Conservation (phyloP, 2,329 filamentous ascomycete species). For the Arthrobotrys iridis region DNA sequence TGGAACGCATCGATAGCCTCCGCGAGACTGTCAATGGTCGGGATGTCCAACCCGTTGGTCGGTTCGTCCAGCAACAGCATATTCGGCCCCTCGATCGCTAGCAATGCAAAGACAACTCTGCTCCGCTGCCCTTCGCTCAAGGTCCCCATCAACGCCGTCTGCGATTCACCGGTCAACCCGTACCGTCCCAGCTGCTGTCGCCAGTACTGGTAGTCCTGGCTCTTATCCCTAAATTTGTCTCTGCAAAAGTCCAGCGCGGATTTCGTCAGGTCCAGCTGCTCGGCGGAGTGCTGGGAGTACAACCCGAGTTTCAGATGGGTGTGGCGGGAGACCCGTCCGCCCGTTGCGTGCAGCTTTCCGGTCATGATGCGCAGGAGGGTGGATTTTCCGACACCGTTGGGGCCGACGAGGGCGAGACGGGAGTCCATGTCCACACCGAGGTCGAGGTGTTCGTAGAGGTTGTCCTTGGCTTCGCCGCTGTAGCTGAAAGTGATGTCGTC, state of each 20-base stretch:
- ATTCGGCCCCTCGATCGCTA: slow-evolving; percentile 95
- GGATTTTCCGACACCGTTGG: slow-evolving; percentile 99
- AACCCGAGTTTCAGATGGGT: slow-evolving; percentile 98
- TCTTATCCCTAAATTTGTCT: slow-evolving; percentile 88
- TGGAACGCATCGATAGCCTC: slow-evolving; percentile 97
- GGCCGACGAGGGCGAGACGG: slow-evolving; percentile 92
- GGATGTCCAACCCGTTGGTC: slow-evolving; percentile 99
- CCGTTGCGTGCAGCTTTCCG: slow-evolving; percentile 86
- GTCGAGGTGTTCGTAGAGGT: slow-evolving; percentile 95
- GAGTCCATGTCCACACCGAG: slow-evolving; percentile 99
- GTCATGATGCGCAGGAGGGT: slow-evolving; percentile 97
- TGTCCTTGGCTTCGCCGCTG: slow-evolving; percentile 86
- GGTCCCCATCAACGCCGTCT: slow-evolving; percentile 97
- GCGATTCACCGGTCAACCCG: slow-evolving; percentile 88
- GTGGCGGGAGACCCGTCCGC: slow-evolving; percentile 84
- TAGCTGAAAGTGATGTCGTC: slow-evolving; percentile 99
- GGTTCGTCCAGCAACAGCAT: slow-evolving; percentile 98
- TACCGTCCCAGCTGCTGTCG: slow-evolving; percentile 95
- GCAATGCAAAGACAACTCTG: slow-evolving; percentile 94
- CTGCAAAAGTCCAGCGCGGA: slow-evolving; percentile 96
- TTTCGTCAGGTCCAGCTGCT: slow-evolving; percentile 98
- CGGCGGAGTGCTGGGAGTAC: slow-evolving; percentile 98
- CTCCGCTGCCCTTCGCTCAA: slow-evolving; percentile 97
- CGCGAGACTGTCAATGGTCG: slow-evolving; percentile 95
- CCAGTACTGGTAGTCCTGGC: slow-evolving; percentile 99